Conservation (phyloP, 441 rosid genomes). For the Bocquillonia castaneifolia region DNA sequence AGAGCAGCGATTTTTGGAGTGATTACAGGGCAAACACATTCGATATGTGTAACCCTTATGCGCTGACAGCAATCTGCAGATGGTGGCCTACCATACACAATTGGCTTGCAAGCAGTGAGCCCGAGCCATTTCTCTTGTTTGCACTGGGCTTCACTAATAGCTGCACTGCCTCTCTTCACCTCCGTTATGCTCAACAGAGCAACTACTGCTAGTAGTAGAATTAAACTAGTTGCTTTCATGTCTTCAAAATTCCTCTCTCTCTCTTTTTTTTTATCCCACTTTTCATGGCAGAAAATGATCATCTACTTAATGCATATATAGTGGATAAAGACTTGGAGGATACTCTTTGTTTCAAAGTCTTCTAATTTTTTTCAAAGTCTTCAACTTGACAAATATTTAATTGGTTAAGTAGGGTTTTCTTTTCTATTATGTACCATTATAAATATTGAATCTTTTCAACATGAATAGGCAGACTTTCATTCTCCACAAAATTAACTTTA, state of each 20-base stretch:
- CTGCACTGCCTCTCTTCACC: constrained; percentile 22
- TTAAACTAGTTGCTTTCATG: constrained; percentile 1
- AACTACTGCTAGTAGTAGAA: background rate
- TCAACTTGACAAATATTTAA: too few species aligned
- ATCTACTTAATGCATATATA: too few species aligned
- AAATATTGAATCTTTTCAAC: too few species aligned
- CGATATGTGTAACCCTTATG: constrained; percentile 30
- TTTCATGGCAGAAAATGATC: background rate
- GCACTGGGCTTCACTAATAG: constrained; percentile 30
- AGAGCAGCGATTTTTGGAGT: constrained; percentile 34
- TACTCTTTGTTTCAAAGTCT: too few species aligned
- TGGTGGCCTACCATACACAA: constrained; percentile 32
- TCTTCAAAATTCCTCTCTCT: background rate
- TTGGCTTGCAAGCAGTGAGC: constrained; percentile 38
- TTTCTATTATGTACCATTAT: too few species aligned
- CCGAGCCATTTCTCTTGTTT: constrained; percentile 36
- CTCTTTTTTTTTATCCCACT: background rate
- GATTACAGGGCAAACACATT: constrained; percentile 35
- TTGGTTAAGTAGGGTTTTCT: too few species aligned
- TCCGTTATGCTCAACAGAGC: constrained; percentile 11
- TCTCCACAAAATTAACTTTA: too few species aligned
- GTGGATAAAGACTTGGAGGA: too few species aligned
- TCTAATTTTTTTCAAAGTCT: too few species aligned
- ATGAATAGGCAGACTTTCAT: too few species aligned
- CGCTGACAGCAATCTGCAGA: constrained; percentile 35